Base-by-base conservation (phyloP, 495 filamentous ascomycete genomes). In the Ascobolus immersus region DNA sequence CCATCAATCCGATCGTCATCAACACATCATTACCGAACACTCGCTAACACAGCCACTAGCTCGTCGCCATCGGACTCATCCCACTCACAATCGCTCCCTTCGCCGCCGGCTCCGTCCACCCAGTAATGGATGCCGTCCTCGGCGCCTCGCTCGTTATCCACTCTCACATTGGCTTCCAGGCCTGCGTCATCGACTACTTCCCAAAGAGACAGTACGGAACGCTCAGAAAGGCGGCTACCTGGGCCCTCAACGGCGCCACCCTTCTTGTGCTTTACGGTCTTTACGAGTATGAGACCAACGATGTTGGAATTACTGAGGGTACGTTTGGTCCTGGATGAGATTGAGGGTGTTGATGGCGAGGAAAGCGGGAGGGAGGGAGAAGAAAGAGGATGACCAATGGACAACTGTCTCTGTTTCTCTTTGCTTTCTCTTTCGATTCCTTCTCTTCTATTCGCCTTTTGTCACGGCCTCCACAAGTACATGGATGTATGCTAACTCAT, bases 251-350 rank as follows among this genome's bases (percentile, higher is more conserved):
- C 45, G 62, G 60, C 34, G 70, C 67, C 42, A 90, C 89, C 22
- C 56, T 77, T 33, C 56, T 75, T 32, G 84, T 86, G 24, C 78
- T 73, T 17, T 59, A 90, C 42, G 84, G 82, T 31, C 62, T 93
- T 37, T 96, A 94, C 57, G 81, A 92, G 60, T 93, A 94, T 51
- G 82, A 96, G 70, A 96, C 86, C n/a, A 93, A 91, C 50, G 86
- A 96, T 46, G 80, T 96, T 24, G 86, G 86, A 34, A 48, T 96
- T 36, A 91, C 79, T 11, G 81, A 90, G 62, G 71, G 14, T 33
- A 32, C n/a, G 15, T 18, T 36, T 17, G 14, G 12, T 12, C 3
- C 12, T 19, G 13, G 15, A 10, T 32, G 17, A 11, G 25, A 4
- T 33, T 10, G 8, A 12, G 7, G 11, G 17, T 17, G 14, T 19